Conservation (phyloP, 2,329 filamentous ascomycete genomes). For the Colletotrichum aenigma region DNA sequence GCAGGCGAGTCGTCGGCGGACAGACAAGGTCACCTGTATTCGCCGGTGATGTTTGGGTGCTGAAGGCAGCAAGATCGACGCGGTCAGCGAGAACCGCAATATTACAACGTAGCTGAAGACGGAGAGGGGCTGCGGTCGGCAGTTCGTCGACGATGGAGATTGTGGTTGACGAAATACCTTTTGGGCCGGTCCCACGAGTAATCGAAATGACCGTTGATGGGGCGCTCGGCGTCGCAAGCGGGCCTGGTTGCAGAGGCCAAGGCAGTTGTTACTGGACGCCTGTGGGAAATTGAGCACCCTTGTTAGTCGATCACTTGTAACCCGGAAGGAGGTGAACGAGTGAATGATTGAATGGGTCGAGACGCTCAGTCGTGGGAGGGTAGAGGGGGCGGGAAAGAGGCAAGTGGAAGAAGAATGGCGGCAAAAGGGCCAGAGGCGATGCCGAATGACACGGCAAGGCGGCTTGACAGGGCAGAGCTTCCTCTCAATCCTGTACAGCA, state of each 20-base stretch:
- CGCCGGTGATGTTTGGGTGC: background rate
- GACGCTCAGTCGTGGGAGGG: background rate
- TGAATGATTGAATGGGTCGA: background rate
- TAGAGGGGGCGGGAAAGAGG: background rate
- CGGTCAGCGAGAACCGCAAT: background rate
- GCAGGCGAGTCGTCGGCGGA: background rate
- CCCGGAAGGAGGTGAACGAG: background rate
- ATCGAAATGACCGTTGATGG: background rate
- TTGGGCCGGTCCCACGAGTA: background rate
- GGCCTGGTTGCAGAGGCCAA: background rate
- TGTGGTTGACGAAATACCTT: background rate
- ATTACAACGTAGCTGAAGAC: background rate
- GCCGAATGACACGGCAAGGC: background rate
- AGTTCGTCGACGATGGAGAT: background rate
- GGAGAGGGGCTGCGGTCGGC: background rate
- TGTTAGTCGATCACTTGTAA: background rate
- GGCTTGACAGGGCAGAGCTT: background rate
- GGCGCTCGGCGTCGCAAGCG: background rate
- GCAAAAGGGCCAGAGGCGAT: background rate
- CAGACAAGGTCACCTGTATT: background rate
- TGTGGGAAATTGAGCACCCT: background rate
- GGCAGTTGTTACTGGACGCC: background rate
- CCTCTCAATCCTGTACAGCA: background rate
- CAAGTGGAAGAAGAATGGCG: background rate
- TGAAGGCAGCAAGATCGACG: background rate